Percentiles rank a stretch among this genome's conserved stretches.
These are phyloP conservation scores for Basidiobolus meristosporus DNA, from an alignment of 371 early-diverging fungal genomes.

Conservation along the genomic window DNA sequence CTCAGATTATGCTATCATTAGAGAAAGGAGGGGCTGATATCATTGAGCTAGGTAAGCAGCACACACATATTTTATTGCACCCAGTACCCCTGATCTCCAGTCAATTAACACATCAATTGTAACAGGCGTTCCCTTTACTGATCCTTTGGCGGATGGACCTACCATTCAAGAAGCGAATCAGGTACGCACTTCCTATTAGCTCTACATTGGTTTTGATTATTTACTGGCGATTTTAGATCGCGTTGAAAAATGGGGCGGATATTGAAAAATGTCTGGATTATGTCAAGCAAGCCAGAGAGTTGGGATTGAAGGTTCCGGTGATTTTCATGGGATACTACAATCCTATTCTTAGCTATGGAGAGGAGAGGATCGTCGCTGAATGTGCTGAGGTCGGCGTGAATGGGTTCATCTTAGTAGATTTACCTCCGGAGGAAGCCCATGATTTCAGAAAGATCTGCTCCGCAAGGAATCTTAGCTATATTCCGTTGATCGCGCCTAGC, in stretches of 20 bases:
- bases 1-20: slow-evolving; percentile 65
- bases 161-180: slow-evolving; percentile 83
- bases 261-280: slow-evolving; percentile 57
- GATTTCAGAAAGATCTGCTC: no score
- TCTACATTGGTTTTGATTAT: neutral
- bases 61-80: no score
- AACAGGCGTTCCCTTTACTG: slow-evolving; percentile 86
- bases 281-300: slow-evolving; percentile 58
- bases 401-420: slow-evolving; percentile 93
- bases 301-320: slow-evolving; percentile 77
- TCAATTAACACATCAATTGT: no score
- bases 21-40: slow-evolving; percentile 88
- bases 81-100: no score
- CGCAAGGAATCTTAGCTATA: slow-evolving; percentile 46
- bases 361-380: slow-evolving; percentile 57
- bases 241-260: slow-evolving; percentile 59
- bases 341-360: slow-evolving; percentile 84
- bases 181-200: slow-evolving; percentile 18
- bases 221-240: slow-evolving; percentile 19
- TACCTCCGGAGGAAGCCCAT: slow-evolving; percentile 90
- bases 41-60: slow-evolving; percentile 75
- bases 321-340: slow-evolving; percentile 98
- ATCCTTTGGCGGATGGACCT: slow-evolving; percentile 94
- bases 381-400: slow-evolving; percentile 70
- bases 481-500: slow-evolving; percentile 89